phyloP scores from a whole-genome alignment of 208 protist genomes.

The Leishmania guyanensis region DNA sequence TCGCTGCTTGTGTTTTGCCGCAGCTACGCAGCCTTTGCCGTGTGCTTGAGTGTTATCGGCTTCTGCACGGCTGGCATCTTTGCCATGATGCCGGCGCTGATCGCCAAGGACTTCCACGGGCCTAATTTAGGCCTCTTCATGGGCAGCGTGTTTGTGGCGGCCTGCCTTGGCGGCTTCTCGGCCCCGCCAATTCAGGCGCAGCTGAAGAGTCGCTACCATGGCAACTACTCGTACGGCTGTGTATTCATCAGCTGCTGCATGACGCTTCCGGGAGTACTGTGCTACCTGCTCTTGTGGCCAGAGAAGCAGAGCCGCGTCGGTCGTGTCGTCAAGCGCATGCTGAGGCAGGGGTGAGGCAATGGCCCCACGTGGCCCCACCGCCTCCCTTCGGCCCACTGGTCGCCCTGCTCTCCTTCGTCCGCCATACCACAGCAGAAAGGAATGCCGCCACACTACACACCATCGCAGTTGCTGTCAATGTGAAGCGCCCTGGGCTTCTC shows the following conservation, averaged over 20 bases:
- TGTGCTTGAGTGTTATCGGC: constrained; percentile 57
- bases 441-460: not conserved
- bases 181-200: constrained; percentile 75
- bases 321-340: constrained; percentile 6
- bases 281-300: constrained; percentile 63
- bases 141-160: constrained; percentile 69
- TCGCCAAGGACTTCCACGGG: constrained; percentile 66
- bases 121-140: constrained; percentile 86
- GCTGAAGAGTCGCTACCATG: constrained; percentile 59
- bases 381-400: not conserved
- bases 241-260: constrained; percentile 78
- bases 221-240: constrained; percentile 80
- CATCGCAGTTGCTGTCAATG: no score
- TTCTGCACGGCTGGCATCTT: constrained; percentile 88
- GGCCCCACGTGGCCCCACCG: not conserved
- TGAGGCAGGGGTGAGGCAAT: not conserved
- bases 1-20: constrained; percentile 65
- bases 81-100: constrained; percentile 79
- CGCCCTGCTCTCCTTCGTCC: not conserved
- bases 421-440: not conserved
- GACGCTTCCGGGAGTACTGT: constrained; percentile 56
- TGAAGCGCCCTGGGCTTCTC: not conserved
- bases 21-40: constrained; percentile 67
- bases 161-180: constrained; percentile 74
- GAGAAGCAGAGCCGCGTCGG: constrained; percentile 50